These are phyloP conservation scores for Torulaspora microellipsoides DNA, from an alignment of 805 yeast species.

Conservation along the genomic window DNA sequence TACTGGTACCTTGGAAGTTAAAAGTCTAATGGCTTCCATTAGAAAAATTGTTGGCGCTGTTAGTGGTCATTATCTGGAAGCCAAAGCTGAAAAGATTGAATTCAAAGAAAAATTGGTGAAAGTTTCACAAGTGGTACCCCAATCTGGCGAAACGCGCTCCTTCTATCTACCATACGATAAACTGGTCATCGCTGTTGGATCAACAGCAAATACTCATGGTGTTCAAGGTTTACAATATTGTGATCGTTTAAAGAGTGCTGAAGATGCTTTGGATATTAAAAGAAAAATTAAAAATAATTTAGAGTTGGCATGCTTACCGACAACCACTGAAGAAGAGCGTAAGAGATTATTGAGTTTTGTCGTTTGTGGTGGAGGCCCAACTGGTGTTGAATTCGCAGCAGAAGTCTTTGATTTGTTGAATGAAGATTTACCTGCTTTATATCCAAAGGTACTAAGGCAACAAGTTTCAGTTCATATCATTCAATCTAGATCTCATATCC, in stretches of 20 bases:
- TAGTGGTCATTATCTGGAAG: slow-evolving; percentile 60
- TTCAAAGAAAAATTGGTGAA: slow-evolving; percentile 54
- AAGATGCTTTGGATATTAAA: slow-evolving; percentile 55
- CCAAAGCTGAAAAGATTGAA: slow-evolving; percentile 54
- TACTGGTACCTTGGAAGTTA: slow-evolving; percentile 63
- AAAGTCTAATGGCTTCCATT: slow-evolving; percentile 60
- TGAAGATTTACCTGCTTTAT: slow-evolving; percentile 54
- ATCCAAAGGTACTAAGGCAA: slow-evolving; percentile 58
- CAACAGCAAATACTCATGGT: slow-evolving; percentile 64
- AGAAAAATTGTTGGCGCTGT: slow-evolving; percentile 50
- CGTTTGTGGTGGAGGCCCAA: slow-evolving; percentile 73
- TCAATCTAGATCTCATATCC: slow-evolving; percentile 62
- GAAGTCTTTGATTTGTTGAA: slow-evolving; percentile 62
- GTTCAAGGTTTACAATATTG: slow-evolving; percentile 64
- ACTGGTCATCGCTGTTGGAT: slow-evolving; percentile 64
- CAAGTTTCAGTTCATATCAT: slow-evolving; percentile 63
- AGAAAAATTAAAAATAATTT: slow-evolving; percentile 50
- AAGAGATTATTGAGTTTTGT: slow-evolving; percentile 57
- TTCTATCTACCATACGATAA: slow-evolving; percentile 72
- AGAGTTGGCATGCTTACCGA: slow-evolving; percentile 61
- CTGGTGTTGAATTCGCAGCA: slow-evolving; percentile 72
- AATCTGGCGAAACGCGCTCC: slow-evolving; percentile 37
- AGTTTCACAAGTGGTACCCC: slow-evolving; percentile 44
- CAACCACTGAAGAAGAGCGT: slow-evolving; percentile 59
- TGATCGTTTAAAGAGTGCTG: slow-evolving; percentile 59